phyloP scores from a whole-genome alignment of 139 green algal species.

The Spirogloea muscicola region DNA sequence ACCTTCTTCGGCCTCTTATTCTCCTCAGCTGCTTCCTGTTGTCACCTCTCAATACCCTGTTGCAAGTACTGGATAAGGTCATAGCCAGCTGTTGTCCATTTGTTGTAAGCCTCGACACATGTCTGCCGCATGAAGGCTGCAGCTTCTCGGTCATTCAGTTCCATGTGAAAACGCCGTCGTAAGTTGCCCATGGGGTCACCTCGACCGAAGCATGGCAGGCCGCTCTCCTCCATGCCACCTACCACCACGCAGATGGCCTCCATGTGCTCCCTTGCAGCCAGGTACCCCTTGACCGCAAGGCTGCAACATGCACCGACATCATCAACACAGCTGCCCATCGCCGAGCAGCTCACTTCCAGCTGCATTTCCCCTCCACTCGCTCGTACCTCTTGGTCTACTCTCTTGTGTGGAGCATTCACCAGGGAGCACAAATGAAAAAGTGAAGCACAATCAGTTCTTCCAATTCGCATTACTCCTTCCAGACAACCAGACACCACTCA shows the following conservation, averaged over 20 bases:
- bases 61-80: slow-evolving; percentile 84
- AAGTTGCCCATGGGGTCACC: slow-evolving; percentile 65
- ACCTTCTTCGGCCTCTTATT: too few species aligned
- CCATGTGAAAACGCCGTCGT: slow-evolving; percentile 62
- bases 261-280: slow-evolving; percentile 60
- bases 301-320: slow-evolving; percentile 52
- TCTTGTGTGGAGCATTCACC: too few species aligned
- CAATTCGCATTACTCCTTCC: too few species aligned
- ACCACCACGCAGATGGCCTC: slow-evolving; percentile 49
- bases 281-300: slow-evolving; percentile 74
- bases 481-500: too few species aligned
- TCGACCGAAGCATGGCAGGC: slow-evolving; percentile 74
- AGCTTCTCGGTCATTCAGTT: slow-evolving; percentile 67
- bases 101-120: slow-evolving; percentile 84
- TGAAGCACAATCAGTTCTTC: too few species aligned
- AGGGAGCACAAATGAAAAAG: too few species aligned
- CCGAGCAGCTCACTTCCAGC: too few species aligned
- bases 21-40: too few species aligned
- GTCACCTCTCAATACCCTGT: slow-evolving; percentile 55
- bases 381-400: too few species aligned
- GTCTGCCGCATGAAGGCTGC: slow-evolving; percentile 68
- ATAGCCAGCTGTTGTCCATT: slow-evolving; percentile 88
- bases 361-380: too few species aligned
- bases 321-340: too few species aligned
- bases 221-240: slow-evolving; percentile 52